Conservation (phyloP, 2,329 filamentous ascomycete genomes). For the Alternaria sp. region DNA sequence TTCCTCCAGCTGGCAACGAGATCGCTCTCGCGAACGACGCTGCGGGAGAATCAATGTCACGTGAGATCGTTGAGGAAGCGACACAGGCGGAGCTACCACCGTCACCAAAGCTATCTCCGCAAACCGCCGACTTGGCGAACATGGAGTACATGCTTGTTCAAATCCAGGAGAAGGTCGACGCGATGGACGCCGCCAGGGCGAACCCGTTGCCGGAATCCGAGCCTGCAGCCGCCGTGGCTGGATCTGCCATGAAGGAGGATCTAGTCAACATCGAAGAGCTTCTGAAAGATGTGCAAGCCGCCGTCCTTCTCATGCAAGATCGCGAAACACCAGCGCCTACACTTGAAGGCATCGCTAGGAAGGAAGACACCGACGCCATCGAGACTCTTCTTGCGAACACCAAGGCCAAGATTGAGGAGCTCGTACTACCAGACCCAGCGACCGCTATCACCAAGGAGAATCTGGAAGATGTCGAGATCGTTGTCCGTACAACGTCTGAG, state of each 20-base stretch:
- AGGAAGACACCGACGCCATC: conserved; percentile 88
- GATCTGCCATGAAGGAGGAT: conserved; percentile 58
- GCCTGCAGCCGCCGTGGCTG: conserved; percentile 39
- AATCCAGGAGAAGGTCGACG: conserved; percentile 82
- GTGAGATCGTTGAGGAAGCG: conserved; percentile 31
- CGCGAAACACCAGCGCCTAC: conserved; percentile 27
- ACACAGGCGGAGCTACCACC: conserved; percentile 47
- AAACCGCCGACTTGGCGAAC: conserved; percentile 72
- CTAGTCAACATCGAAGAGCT: conserved; percentile 54
- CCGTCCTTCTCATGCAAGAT: conserved; percentile 52
- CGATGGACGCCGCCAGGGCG: conserved; percentile 65
- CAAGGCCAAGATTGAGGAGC: conserved; percentile 84
- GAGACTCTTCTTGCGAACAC: conserved; percentile 90
- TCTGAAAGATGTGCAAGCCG: conserved; percentile 64
- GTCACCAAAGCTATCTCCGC: conserved; percentile 50
- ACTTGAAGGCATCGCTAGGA: conserved; percentile 65
- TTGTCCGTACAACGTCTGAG: conserved; percentile 78
- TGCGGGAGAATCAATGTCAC: conserved; percentile 51
- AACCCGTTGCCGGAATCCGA: conserved; percentile 51
- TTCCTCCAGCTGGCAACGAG: conserved; percentile 55
- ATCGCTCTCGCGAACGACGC: conserved; percentile 59
- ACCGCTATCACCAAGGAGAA: conserved; percentile 69
- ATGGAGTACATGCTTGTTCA: conserved; percentile 84
- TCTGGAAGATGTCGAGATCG: conserved; percentile 66
- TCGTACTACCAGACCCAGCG: conserved; percentile 69